Conservation (phyloP, 2,329 filamentous ascomycete species). For the Trichoderma sp. region DNA sequence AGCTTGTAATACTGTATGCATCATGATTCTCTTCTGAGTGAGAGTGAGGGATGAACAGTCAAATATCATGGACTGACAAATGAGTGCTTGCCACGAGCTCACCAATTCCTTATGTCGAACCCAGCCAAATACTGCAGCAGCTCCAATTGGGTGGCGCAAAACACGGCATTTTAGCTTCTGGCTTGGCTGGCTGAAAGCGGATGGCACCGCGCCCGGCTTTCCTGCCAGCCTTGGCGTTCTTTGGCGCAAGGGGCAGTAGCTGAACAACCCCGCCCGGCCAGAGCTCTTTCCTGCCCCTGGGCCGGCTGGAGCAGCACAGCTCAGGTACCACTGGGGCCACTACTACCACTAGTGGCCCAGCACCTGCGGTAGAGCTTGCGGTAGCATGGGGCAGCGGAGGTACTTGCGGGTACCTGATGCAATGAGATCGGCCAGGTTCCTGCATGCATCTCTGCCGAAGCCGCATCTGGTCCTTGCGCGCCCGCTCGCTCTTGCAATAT, state of each 20-base stretch:
- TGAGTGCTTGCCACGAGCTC: neutral
- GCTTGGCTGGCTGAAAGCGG: constrained; percentile 22
- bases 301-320: neutral
- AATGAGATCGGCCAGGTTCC: constrained; percentile 19
- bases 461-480: constrained; percentile 6
- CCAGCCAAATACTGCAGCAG: neutral
- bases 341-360: neutral
- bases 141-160: neutral
- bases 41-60: neutral
- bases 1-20: neutral
- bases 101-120: neutral
- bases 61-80: neutral
- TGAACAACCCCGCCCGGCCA: constrained; percentile 13
- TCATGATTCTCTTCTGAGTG: neutral
- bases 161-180: neutral
- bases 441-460: constrained; percentile 24
- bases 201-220: constrained; percentile 19
- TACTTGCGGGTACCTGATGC: constrained; percentile 13
- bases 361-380: constrained; percentile 10
- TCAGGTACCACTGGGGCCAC: neutral
- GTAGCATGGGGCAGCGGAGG: neutral
- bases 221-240: constrained; percentile 7
- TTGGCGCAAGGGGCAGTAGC: constrained; percentile 6
- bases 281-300: constrained; percentile 13
- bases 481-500: neutral